phyloP scores from a whole-genome alignment of 768 basidiomycete genomes.

The Pisolithus tinctorius region DNA sequence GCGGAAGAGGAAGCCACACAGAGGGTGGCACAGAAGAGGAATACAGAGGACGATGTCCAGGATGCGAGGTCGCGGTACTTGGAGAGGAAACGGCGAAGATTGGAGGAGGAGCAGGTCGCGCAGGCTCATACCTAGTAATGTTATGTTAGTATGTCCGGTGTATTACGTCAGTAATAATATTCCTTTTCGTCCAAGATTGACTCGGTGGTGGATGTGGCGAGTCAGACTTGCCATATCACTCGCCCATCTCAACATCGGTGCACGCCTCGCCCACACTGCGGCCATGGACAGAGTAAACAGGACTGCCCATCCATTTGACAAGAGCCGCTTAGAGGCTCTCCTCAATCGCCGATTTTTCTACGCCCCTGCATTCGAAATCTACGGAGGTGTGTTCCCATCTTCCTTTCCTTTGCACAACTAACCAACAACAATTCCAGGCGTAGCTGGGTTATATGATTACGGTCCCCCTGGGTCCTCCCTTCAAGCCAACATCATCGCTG shows the following conservation, averaged over 20 bases:
- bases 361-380: conserved; percentile 97
- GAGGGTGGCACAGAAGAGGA: conserved; percentile 65
- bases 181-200: too few relatives aligned
- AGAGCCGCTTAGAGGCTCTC: conserved; percentile 74
- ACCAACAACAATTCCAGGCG: conserved; percentile 46
- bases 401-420: neutral
- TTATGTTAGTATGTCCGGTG: too few relatives aligned
- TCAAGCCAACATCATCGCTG: conserved; percentile 92
- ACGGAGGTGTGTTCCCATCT: conserved; percentile 63
- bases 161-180: too few relatives aligned
- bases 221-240: too few relatives aligned
- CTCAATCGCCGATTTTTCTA: conserved; percentile 94
- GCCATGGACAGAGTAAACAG: conserved; percentile 56
- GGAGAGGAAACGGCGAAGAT: conserved; percentile 69
- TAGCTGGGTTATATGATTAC: conserved; percentile 97
- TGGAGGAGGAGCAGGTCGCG: conserved; percentile 38
- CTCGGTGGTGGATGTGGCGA: too few relatives aligned
- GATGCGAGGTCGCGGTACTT: conserved; percentile 70
- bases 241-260: neutral
- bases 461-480: conserved; percentile 94
- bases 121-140: too few relatives aligned
- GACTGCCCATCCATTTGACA: conserved; percentile 82
- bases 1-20: conserved; percentile 60
- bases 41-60: conserved; percentile 66
- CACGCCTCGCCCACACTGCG: conserved; percentile 1